These are phyloP conservation scores for Arxiozyma slooffiae DNA, from an alignment of 1,139 yeast genomes.

Conservation along the genomic window DNA sequence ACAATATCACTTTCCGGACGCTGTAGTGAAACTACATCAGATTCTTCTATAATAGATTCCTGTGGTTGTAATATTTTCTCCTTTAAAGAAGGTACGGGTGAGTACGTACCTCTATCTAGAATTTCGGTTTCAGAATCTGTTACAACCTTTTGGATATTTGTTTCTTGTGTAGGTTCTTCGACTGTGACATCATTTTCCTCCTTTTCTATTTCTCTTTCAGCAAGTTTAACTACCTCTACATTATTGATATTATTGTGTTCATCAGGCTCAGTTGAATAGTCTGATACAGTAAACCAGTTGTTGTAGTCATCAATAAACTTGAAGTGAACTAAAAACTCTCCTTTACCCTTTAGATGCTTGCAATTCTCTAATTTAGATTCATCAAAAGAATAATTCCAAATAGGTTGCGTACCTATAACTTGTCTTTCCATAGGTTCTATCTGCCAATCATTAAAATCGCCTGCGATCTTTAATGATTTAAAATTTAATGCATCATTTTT, in stretches of 20 bases:
- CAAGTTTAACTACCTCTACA: constrained; percentile 17
- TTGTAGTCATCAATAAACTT: constrained; percentile 35
- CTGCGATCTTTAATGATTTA: constrained; percentile 23
- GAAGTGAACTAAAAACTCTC: constrained; percentile 14
- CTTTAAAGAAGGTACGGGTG: background rate
- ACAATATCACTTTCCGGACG: background rate
- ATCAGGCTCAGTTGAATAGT: constrained; percentile 41
- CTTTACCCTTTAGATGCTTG: constrained; percentile 7
- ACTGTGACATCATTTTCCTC: background rate
- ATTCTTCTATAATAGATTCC: background rate
- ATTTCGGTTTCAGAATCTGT: background rate
- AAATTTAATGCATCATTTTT: constrained; percentile 7
- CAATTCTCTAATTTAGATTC: constrained; percentile 2
- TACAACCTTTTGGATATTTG: background rate
- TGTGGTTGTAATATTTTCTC: background rate
- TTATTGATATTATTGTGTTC: constrained; percentile 51
- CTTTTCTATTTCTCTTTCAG: background rate
- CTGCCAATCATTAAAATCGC: constrained; percentile 25
- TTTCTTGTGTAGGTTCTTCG: background rate
- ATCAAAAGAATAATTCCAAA: constrained; percentile 19
- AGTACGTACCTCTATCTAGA: constrained; percentile 2
- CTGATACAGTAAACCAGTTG: constrained; percentile 44
- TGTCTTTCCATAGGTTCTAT: constrained; percentile 19
- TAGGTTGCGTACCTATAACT: background rate
- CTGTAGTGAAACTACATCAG: background rate